Evolutionary conservation across 305 asterid genomes (phyloP), one percentile per base, ranked within the genome.

Genomic region (Solanum aculeatissimum): DNA sequence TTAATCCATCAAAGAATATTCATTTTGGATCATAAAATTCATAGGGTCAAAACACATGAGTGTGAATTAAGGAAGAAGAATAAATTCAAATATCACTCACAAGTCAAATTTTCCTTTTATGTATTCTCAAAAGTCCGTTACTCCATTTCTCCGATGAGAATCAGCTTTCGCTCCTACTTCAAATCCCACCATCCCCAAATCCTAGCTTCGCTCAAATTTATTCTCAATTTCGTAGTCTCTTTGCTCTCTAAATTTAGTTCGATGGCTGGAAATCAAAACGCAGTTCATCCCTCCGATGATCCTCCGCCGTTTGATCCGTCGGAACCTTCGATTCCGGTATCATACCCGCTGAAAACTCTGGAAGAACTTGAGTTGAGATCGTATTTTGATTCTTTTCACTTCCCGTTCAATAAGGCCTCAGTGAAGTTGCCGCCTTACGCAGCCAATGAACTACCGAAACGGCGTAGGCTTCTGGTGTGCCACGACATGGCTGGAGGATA

Each of bases 401-500:
- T 84, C 55, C 94, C 93, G 21, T 97, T 93, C 87, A 97, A 93
- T 82, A 89, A 84, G 86, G 88, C 95, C 13, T 35, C 89, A 54
- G 94, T 92, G 87, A 89, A 91, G 89, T 85, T 93, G 51, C 91
- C 89, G 45, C 2, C 92, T 9, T 29, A 65, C 16, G 23, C 45
- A 27, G 82, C 84, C 51, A 68, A 58, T 40, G 63, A 62, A 16
- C 79, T 91, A 93, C 95, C 95, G 74, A 82, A 60, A 85, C 88
- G 98, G 89, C 91, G 88, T 83, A 88, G 98, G 92, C 85, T 88
- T 74, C 82, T 97, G 92, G 99, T 95, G 9, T 97, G 99, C 87
- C 99, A 95, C 81, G 99, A 97, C 85, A 89, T 97, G 97, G 89
- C 85, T 66, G 99, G 99, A 85, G 99, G 99, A 16, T 97, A 97